Conservation (phyloP, 164 flowering plant genomes). For the grape (Vitis vinifera) region DNA sequence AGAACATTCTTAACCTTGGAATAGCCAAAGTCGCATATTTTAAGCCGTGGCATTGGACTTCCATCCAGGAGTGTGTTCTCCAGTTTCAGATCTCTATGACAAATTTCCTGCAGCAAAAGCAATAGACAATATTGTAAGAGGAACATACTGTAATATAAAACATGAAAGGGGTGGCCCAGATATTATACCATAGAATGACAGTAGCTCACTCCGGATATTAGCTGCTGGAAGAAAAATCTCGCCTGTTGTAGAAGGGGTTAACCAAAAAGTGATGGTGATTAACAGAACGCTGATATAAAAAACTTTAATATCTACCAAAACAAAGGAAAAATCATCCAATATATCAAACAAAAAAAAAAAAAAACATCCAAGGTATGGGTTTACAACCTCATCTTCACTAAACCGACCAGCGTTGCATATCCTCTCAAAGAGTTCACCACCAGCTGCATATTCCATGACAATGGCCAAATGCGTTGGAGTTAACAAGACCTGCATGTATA, state of each 20-base stretch:
- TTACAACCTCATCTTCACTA: constrained; percentile 70
- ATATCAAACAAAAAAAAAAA: background rate
- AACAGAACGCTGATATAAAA: background rate
- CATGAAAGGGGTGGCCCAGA: background rate
- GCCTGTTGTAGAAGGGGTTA: constrained; percentile 42
- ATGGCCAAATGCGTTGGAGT: constrained; percentile 70
- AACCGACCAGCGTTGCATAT: constrained; percentile 75
- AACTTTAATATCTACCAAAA: background rate
- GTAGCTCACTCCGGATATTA: constrained; percentile 72
- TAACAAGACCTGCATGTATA: constrained; percentile 44
- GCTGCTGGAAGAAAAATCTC: constrained; percentile 76
- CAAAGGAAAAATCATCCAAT: background rate
- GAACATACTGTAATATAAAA: background rate
- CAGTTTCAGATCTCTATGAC: constrained; percentile 61
- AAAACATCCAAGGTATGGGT: background rate
- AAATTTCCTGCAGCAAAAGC: constrained; percentile 46
- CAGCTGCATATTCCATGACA: constrained; percentile 85
- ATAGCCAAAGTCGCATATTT: constrained; percentile 66
- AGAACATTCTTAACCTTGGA: constrained; percentile 39
- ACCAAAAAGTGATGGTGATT: background rate
- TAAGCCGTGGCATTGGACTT: constrained; percentile 47
- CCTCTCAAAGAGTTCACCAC: constrained; percentile 71
- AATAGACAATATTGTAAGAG: background rate
- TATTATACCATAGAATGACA: constrained; percentile 60
- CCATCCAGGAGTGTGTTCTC: constrained; percentile 64